These are phyloP conservation scores for Fimicolochytrium jonesii DNA, from an alignment of 192 early-diverging fungal species.

Conservation along the genomic window DNA sequence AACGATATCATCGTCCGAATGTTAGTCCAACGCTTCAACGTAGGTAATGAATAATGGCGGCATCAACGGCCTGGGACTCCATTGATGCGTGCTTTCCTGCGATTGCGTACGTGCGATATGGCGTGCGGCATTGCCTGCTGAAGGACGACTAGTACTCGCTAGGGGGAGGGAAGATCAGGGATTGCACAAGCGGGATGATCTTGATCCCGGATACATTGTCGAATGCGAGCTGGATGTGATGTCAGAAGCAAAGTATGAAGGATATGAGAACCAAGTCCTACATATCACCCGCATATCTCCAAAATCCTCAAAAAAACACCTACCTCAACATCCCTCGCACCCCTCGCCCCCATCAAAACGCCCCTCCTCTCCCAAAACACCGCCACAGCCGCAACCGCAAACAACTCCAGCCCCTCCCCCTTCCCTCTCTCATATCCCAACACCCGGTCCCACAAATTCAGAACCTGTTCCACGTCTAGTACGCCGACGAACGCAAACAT, in stretches of 20 bases:
- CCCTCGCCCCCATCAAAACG: slow-evolving; percentile 25
- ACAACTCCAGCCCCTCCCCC: slow-evolving; percentile 29
- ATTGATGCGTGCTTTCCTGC: too few species aligned
- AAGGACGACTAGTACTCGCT: too few species aligned
- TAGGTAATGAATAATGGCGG: too few species aligned
- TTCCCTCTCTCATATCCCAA: slow-evolving; percentile 46
- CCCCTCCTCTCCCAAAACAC: slow-evolving; percentile 42
- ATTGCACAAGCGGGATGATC: slow-evolving; percentile 37
- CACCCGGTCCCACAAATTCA: slow-evolving; percentile 56
- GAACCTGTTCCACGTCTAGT: slow-evolving; percentile 49
- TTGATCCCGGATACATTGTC: slow-evolving; percentile 31
- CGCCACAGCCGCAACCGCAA: slow-evolving; percentile 35
- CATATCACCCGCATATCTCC: too few species aligned
- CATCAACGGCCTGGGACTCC: too few species aligned
- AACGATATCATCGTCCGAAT: too few species aligned
- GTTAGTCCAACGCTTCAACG: too few species aligned
- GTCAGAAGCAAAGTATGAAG: too few species aligned
- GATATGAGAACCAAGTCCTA: too few species aligned
- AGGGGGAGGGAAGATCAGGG: slow-evolving; percentile 26
- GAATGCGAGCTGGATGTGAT: too few species aligned
- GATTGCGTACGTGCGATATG: too few species aligned
- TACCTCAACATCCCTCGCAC: slow-evolving; percentile 42
- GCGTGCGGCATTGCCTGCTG: too few species aligned
- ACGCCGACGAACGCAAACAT: slow-evolving; percentile 52
- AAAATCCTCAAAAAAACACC: neutral